A percentile compares a stretch with the other conserved stretches of the same genome.
Evolutionary conservation across 202 grass and related monocot genomes (phyloP).

Genomic region (Zoysia matrella): DNA sequence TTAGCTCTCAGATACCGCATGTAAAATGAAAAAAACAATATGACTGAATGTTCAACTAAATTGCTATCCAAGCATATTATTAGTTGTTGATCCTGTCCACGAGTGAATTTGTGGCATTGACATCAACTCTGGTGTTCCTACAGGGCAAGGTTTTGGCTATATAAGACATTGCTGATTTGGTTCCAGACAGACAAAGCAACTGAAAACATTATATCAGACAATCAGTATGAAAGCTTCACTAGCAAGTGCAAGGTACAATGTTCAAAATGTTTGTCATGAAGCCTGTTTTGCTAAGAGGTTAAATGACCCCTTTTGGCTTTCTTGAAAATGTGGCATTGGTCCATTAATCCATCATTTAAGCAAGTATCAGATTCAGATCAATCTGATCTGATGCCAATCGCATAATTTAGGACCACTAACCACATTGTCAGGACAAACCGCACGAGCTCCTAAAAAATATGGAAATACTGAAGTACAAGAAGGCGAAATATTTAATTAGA

Average conservation of each 20-base stretch:
- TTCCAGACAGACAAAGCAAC: neutral
- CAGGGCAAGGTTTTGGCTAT: too few species aligned
- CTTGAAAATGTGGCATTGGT: neutral
- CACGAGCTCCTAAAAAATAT: neutral
- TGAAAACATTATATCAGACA: neutral
- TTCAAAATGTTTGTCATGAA: slow-evolving; percentile 11
- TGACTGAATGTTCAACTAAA: too few species aligned
- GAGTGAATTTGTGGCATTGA: too few species aligned
- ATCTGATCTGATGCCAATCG: neutral
- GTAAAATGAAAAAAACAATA: too few species aligned
- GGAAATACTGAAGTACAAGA: neutral
- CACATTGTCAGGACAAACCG: slow-evolving; percentile 4
- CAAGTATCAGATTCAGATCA: neutral
- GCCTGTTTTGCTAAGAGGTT: neutral
- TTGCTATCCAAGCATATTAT: too few species aligned
- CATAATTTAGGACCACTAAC: neutral
- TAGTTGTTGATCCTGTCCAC: neutral
- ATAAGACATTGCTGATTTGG: neutral
- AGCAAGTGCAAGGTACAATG: slow-evolving; percentile 18
- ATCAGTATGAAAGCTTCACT: too few species aligned
- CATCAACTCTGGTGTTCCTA: too few species aligned
- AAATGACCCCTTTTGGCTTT: neutral
- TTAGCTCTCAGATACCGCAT: neutral
- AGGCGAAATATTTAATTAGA: neutral
- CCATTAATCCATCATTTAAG: neutral